Evolutionary conservation across 1,139 yeast species (phyloP), one percentile per base, ranked within the genome.

Genomic region (Saccharomyces hybrid): DNA sequence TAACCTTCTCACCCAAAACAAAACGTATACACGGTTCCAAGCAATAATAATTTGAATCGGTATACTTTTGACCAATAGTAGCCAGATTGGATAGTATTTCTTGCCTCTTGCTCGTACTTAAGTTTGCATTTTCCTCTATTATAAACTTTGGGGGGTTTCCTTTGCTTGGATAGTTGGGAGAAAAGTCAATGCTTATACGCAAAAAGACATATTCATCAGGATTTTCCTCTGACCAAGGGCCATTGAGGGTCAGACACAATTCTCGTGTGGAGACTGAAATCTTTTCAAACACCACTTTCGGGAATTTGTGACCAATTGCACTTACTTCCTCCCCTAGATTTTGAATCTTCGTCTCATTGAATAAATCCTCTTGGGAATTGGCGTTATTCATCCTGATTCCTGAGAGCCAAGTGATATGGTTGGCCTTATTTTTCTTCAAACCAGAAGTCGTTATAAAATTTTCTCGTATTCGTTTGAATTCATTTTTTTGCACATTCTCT

Each of bases 281-380:
- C 64, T 84, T 83, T 63, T 93, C 98, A 67, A 93, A 91, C 2
- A 85, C 75, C 2, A 93, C 79, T 60, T 86, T 88, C 0, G 97
- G 96, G 66, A 93, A 90, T 63, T 88, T 88, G 64, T 87, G 93
- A 0, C 97, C 96, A 7, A 91, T 93, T 31, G 82, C 76, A 61
- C 95, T 86, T 1, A 91, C 91, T 67, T 93, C 98, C 69, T 90
- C 97, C 4, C 96, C 96, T 24, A 91, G 71, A 64, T 88, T 88
- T 16, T 83, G 70, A 27, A 67, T 54, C 48, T 79, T 2, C 86
- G 90, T 32, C 76, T 78, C 58, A 74, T 79, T 57, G 75, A 81
- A 55, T 55, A 66, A 54, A 54, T 68, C 70, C 55, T 72, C 73
- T 2, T 69, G 65, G n/a, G 73, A 81, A 29, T 60, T 60, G 9